Evolutionary conservation across 2,329 filamentous ascomycete species (phyloP).

Genomic region (Fusarium robinianum): DNA sequence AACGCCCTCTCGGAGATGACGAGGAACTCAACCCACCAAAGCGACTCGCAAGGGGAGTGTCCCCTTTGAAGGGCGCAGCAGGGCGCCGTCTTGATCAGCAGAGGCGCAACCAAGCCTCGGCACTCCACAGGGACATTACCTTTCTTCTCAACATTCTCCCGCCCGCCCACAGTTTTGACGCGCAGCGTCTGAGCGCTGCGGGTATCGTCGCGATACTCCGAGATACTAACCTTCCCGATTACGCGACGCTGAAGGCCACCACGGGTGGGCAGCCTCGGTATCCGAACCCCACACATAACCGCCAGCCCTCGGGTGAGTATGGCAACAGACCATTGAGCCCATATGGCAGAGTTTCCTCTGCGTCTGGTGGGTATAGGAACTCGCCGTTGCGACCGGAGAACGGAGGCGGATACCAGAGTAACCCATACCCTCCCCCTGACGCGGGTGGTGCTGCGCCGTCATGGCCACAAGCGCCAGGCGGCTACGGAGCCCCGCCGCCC

Average conservation of each 20-base stretch:
- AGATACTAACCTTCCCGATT: slow-evolving; percentile 67
- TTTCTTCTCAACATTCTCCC: slow-evolving; percentile 76
- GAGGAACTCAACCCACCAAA: slow-evolving; percentile 76
- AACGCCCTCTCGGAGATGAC: slow-evolving; percentile 72
- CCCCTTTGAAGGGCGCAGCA: slow-evolving; percentile 88
- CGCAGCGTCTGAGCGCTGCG: slow-evolving; percentile 69
- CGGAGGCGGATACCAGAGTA: slow-evolving; percentile 35
- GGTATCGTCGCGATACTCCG: slow-evolving; percentile 75
- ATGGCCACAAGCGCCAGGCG: slow-evolving; percentile 39
- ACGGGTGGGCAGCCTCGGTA: slow-evolving; percentile 44
- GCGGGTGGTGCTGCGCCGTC: slow-evolving; percentile 26
- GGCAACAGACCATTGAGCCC: slow-evolving; percentile 53
- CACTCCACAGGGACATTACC: slow-evolving; percentile 72
- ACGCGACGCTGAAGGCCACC: slow-evolving; percentile 57
- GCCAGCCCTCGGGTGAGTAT: slow-evolving; percentile 51
- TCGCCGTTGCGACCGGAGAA: slow-evolving; percentile 56
- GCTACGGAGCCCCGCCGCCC: slow-evolving; percentile 39
- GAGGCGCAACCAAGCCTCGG: slow-evolving; percentile 64
- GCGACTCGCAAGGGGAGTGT: slow-evolving; percentile 87
- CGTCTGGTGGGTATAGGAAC: slow-evolving; percentile 53
- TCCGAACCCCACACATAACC: slow-evolving; percentile 43
- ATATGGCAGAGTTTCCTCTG: slow-evolving; percentile 49
- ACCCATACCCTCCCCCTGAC: slow-evolving; percentile 40
- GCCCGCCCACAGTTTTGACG: slow-evolving; percentile 71
- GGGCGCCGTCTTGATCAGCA: slow-evolving; percentile 83